A percentile compares a stretch with the other conserved stretches of the same genome.
Conservation (phyloP, 768 basidiomycete genomes). For the Pholiota conissans region DNA sequence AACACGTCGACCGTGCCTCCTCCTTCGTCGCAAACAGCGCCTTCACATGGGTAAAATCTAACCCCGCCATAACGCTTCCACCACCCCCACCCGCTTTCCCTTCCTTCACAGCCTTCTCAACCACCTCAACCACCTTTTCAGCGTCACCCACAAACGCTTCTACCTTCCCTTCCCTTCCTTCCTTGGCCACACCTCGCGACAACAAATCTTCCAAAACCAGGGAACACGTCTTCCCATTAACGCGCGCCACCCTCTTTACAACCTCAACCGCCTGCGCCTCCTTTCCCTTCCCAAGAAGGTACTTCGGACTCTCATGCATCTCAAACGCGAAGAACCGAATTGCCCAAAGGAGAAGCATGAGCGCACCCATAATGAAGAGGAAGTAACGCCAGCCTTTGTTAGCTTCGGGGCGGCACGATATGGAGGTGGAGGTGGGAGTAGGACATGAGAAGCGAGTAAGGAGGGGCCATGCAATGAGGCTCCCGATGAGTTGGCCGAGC, state of each 20-base stretch:
- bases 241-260: slow-evolving; percentile 58
- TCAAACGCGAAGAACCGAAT: slow-evolving; percentile 55
- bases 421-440: slow-evolving; percentile 31
- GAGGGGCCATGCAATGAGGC: slow-evolving; percentile 64
- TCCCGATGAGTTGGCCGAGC: slow-evolving; percentile 67
- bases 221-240: slow-evolving; percentile 51
- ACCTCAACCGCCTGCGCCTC: slow-evolving; percentile 65
- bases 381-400: slow-evolving; percentile 82
- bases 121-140: too few species aligned
- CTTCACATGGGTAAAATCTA: slow-evolving; percentile 45
- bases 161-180: too few species aligned
- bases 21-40: slow-evolving; percentile 63
- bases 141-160: too few species aligned
- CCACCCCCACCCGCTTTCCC: too few species aligned
- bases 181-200: too few species aligned
- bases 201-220: slow-evolving; percentile 58
- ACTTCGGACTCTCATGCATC: slow-evolving; percentile 75
- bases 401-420: slow-evolving; percentile 28
- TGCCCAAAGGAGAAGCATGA: slow-evolving; percentile 63
- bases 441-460: slow-evolving; percentile 67
- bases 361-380: slow-evolving; percentile 67
- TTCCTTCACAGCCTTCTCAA: too few species aligned
- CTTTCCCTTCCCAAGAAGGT: slow-evolving; percentile 66
- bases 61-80: too few species aligned
- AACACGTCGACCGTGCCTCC: slow-evolving; percentile 63